These are phyloP conservation scores for Cinchona pubescens DNA, from an alignment of 257 asterid species.

Conservation along the genomic window DNA sequence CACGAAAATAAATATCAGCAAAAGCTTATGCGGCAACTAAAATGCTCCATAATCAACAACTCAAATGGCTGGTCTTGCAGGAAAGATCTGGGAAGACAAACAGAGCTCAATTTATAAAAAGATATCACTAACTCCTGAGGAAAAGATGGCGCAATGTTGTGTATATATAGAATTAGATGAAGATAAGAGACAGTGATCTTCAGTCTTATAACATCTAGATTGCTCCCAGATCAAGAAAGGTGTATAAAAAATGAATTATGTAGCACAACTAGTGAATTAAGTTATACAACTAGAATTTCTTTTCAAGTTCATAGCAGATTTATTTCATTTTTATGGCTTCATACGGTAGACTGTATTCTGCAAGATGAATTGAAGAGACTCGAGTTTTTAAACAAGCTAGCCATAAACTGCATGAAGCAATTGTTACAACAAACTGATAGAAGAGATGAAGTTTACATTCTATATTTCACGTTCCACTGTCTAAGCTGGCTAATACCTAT, in stretches of 20 bases:
- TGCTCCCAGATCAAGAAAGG: not conserved
- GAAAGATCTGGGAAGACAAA: not conserved
- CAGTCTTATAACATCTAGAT: too few relatives aligned
- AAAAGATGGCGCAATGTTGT: too few relatives aligned
- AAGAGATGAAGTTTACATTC: not conserved
- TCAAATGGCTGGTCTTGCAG: not conserved
- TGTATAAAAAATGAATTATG: not conserved
- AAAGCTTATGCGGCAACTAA: not conserved
- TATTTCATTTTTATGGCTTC: not conserved
- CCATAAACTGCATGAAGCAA: not conserved
- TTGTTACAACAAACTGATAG: too few relatives aligned
- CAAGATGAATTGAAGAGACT: not conserved
- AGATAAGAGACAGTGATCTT: too few relatives aligned
- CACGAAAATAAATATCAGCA: not conserved
- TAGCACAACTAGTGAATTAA: not conserved
- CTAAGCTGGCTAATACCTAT: not conserved
- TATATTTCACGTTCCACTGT: not conserved
- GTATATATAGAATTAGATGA: too few relatives aligned
- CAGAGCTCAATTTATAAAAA: not conserved
- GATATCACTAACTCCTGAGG: too few relatives aligned
- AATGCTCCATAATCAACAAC: not conserved
- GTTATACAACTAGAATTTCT: not conserved
- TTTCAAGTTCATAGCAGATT: not conserved
- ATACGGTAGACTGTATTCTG: not conserved
- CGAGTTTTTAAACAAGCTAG: not conserved